phyloP scores from a whole-genome alignment of 805 yeast species.

The Wickerhamomyces chaumierensis region DNA sequence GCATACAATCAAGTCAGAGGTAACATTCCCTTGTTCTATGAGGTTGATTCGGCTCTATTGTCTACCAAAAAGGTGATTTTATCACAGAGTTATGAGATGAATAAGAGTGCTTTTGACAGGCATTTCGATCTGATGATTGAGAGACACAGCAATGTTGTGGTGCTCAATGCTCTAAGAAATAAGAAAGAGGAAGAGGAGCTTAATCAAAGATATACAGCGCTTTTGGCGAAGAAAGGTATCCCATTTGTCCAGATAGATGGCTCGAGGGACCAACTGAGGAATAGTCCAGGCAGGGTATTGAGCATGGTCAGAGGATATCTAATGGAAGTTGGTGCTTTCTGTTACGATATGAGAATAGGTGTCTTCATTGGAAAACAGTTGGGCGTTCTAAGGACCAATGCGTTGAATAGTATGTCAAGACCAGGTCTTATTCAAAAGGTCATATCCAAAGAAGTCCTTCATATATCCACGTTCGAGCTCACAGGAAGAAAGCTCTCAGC shows the following conservation, averaged over 20 bases:
- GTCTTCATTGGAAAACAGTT: conserved; percentile 70
- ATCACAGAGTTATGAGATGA: conserved; percentile 71
- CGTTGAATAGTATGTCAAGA: conserved; percentile 82
- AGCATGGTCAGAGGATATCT: conserved; percentile 53
- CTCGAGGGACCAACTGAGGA: conserved; percentile 24
- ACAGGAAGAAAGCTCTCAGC: conserved; percentile 29
- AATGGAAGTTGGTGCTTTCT: conserved; percentile 75
- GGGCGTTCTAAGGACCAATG: conserved; percentile 84
- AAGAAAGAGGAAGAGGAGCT: conserved; percentile 66
- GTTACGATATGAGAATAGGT: conserved; percentile 49
- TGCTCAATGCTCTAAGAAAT: conserved; percentile 60
- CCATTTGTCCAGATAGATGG: conserved; percentile 27
- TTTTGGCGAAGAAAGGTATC: conserved; percentile 28
- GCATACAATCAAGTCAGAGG: conserved; percentile 84
- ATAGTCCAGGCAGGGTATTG: conserved; percentile 28
- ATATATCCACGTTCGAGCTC: conserved; percentile 22
- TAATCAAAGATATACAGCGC: conserved; percentile 46
- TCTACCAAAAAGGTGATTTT: conserved; percentile 71
- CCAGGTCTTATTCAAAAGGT: conserved; percentile 68
- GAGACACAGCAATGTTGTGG: conserved; percentile 77
- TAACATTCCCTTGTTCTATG: conserved; percentile 92
- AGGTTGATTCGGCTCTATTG: conserved; percentile 62
- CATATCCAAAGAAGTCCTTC: conserved; percentile 57
- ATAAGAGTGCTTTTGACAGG: conserved; percentile 76
- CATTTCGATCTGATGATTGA: conserved; percentile 65